These are phyloP conservation scores for Periconia sp. DNA, from an alignment of 2,329 filamentous ascomycete species.

Conservation along the genomic window DNA sequence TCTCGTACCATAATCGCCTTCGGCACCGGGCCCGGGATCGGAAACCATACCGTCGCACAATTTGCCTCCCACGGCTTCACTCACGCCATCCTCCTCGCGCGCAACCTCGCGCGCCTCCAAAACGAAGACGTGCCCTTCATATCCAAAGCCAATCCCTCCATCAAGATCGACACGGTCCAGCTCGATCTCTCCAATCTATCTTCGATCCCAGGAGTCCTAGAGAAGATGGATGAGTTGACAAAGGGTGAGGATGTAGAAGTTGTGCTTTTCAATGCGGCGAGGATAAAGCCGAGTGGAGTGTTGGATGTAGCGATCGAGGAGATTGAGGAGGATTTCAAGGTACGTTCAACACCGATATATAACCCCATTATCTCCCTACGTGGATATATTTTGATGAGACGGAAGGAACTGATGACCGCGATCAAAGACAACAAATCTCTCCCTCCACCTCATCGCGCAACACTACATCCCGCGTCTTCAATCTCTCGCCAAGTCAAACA, in stretches of 20 bases:
- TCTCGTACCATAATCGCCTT: conserved; percentile 47
- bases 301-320: conserved; percentile 52
- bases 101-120: conserved; percentile 50
- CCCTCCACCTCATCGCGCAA: conserved; percentile 56
- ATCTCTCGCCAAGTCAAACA: conserved; percentile 36
- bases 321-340: conserved; percentile 59
- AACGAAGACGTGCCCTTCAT: conserved; percentile 42
- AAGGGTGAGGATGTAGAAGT: conserved; percentile 49
- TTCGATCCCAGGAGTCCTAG: conserved; percentile 47
- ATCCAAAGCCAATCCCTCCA: conserved; percentile 30
- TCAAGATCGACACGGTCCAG: conserved; percentile 51
- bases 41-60: conserved; percentile 46
- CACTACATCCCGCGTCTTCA: conserved; percentile 54
- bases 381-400: not conserved
- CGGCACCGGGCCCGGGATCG: conserved; percentile 58
- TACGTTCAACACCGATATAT: conserved; percentile 37
- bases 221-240: conserved; percentile 47
- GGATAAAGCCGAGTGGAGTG: conserved; percentile 51
- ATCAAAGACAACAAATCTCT: conserved; percentile 53
- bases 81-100: conserved; percentile 57
- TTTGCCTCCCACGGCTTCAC: conserved; percentile 54
- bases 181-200: conserved; percentile 53
- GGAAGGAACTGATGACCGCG: not conserved
- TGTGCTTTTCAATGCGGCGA: conserved; percentile 61
- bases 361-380: not conserved